These are phyloP conservation scores for Sphaerosporella brunnea DNA, from an alignment of 495 filamentous ascomycete species.

Conservation along the genomic window DNA sequence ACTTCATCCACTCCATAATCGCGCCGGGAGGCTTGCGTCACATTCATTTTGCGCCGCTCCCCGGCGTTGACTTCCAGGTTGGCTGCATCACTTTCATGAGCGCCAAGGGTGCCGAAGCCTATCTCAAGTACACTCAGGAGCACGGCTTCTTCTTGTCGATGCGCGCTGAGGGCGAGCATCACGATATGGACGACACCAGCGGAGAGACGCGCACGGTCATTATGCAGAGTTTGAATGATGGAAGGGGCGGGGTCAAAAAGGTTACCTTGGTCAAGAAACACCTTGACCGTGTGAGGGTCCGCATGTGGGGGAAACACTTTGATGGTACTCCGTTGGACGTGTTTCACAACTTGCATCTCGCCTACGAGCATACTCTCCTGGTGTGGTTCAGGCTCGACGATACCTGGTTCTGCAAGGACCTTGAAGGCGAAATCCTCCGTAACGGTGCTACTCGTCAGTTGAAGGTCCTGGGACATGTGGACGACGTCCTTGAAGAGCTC, in stretches of 20 bases:
- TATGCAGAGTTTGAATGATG: background rate
- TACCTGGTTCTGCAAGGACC: background rate
- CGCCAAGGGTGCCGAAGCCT: background rate
- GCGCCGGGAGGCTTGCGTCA: background rate
- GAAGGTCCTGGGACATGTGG: background rate
- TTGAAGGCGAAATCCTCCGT: background rate
- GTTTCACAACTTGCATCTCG: background rate
- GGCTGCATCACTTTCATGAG: background rate
- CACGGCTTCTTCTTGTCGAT: background rate
- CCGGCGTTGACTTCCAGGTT: background rate
- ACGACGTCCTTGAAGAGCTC: background rate
- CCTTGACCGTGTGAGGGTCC: background rate
- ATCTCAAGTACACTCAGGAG: background rate
- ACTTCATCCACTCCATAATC: background rate
- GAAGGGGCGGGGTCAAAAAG: no score
- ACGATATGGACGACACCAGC: background rate
- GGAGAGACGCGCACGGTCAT: background rate
- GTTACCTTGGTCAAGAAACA: background rate
- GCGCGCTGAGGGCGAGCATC: background rate
- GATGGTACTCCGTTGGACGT: background rate
- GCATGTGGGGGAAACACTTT: background rate
- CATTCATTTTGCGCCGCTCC: background rate
- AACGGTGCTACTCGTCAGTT: background rate
- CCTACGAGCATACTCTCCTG: constrained; percentile 36
- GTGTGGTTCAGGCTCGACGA: constrained; percentile 53